Conservation (phyloP, 2,329 filamentous ascomycete genomes). For the Paramyrothecium roridum region DNA sequence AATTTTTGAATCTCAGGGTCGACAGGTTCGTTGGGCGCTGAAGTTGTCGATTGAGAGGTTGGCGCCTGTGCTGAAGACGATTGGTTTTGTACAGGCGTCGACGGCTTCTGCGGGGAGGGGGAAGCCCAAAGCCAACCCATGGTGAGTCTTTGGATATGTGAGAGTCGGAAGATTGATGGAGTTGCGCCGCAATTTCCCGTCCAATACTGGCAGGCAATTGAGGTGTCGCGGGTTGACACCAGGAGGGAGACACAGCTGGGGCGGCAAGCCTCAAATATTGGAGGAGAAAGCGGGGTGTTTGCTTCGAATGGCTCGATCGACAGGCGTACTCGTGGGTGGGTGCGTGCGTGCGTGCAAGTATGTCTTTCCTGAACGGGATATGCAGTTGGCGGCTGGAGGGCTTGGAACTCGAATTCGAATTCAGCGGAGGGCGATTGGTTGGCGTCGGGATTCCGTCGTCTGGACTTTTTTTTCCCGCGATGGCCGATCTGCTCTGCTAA, state of each 20-base stretch:
- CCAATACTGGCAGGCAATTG: background rate
- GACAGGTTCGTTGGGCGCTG: slow-evolving; percentile 21
- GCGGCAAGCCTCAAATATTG: background rate
- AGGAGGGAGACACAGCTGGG: background rate
- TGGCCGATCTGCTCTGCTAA: background rate
- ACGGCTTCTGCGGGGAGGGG: slow-evolving; percentile 26
- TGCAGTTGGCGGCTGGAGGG: background rate
- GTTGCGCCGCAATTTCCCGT: background rate
- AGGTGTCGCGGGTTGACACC: background rate
- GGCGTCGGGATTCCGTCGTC: background rate
- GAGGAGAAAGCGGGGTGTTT: background rate
- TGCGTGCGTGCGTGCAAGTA: background rate
- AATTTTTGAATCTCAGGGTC: slow-evolving; percentile 56
- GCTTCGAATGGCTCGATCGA: background rate
- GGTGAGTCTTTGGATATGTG: slow-evolving; percentile 12
- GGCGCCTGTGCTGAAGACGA: slow-evolving; percentile 14
- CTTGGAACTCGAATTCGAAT: background rate
- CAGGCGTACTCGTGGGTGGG: background rate
- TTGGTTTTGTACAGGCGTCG: slow-evolving; percentile 16
- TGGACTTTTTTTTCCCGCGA: background rate
- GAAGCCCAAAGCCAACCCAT: slow-evolving; percentile 65
- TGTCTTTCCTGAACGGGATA: background rate
- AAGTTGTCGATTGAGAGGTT: slow-evolving; percentile 8
- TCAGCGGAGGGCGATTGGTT: background rate
- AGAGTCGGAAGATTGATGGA: background rate